phyloP scores from a whole-genome alignment of 257 asterid species.

The Nicotiana tomentosiformis region DNA sequence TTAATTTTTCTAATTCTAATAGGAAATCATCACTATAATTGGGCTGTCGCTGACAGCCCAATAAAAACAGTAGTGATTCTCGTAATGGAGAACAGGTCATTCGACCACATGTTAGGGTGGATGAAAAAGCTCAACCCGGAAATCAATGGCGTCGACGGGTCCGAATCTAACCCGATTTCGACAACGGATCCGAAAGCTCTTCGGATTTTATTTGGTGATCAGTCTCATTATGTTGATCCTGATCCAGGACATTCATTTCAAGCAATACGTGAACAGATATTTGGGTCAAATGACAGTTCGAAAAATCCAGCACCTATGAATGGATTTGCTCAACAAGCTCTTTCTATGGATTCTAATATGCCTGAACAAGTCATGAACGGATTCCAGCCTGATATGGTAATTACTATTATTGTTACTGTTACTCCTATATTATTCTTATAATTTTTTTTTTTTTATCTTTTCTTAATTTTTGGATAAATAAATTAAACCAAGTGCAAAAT shows the following conservation, averaged over 20 bases:
- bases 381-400: slow-evolving; percentile 66
- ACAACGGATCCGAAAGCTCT: slow-evolving; percentile 45
- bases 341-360: slow-evolving; percentile 61
- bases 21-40: neutral
- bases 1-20: neutral
- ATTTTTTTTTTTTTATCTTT: neutral
- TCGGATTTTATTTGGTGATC: slow-evolving; percentile 36
- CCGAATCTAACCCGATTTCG: slow-evolving; percentile 52
- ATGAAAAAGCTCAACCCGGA: slow-evolving; percentile 79
- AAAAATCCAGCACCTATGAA: slow-evolving; percentile 52
- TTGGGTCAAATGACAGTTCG: slow-evolving; percentile 57
- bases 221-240: slow-evolving; percentile 75
- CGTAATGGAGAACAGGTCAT: slow-evolving; percentile 96
- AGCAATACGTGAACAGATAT: slow-evolving; percentile 77
- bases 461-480: neutral
- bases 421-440: neutral
- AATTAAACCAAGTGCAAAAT: too few species aligned
- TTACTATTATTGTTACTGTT: neutral
- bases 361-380: slow-evolving; percentile 79
- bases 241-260: slow-evolving; percentile 95
- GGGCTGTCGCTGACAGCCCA: slow-evolving; percentile 23
- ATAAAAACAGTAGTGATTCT: slow-evolving; percentile 80
- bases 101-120: slow-evolving; percentile 97
- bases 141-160: slow-evolving; percentile 73
- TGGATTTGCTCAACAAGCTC: slow-evolving; percentile 88